Evolutionary conservation across 129 eudicot species (phyloP).

Genomic region (Cynara cardunculus): DNA sequence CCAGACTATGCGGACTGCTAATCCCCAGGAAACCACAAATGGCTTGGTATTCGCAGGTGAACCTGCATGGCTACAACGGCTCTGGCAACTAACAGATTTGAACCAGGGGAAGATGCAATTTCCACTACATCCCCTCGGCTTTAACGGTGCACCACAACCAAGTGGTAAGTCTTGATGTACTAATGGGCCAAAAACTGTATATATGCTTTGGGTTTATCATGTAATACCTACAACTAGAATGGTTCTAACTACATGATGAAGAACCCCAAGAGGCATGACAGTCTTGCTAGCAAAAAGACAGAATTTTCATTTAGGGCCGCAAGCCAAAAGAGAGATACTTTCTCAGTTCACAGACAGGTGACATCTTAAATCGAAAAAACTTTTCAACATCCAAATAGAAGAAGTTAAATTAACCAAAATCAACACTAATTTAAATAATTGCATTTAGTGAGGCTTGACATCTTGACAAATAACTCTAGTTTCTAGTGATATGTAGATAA

Average conservation of each 20-base stretch:
- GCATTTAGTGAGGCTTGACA: neutral
- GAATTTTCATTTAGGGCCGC: neutral
- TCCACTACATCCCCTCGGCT: neutral
- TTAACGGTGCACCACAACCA: neutral
- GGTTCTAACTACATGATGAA: neutral
- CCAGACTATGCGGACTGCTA: neutral
- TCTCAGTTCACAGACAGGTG: conserved; percentile 2
- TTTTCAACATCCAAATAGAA: neutral
- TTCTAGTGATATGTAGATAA: neutral
- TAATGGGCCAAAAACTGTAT: conserved; percentile 15
- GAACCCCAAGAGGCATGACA: conserved; percentile 1
- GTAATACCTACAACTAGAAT: conserved; percentile 6
- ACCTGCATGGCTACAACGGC: neutral
- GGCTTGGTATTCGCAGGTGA: neutral
- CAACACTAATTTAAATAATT: neutral
- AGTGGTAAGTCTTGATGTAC: neutral
- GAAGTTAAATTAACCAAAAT: neutral
- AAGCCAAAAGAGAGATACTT: neutral
- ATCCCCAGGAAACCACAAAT: neutral
- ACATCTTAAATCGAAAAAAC: neutral
- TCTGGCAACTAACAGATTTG: neutral
- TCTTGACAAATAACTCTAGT: neutral
- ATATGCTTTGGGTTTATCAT: conserved; percentile 12
- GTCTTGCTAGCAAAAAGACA: conserved; percentile 8
- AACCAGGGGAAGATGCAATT: neutral